These are phyloP conservation scores for Globisporangium spinosum DNA, from an alignment of 352 stramenopile species.

Conservation along the genomic window DNA sequence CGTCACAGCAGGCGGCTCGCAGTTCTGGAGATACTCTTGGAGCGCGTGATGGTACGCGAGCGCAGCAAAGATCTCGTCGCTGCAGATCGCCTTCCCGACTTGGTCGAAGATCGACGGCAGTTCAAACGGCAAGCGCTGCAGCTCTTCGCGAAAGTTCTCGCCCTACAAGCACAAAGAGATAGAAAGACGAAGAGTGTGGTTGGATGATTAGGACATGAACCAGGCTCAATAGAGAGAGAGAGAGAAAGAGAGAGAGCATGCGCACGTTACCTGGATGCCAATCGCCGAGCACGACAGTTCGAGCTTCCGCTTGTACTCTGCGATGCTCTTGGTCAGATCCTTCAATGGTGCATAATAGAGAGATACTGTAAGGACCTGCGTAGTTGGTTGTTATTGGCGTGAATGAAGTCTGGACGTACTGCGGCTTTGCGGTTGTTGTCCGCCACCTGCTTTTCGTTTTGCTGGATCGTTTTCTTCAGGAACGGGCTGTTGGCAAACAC, in stretches of 20 bases:
- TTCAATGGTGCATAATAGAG: slow-evolving; percentile 14
- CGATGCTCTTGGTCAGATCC: slow-evolving; percentile 68
- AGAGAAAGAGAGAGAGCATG: neutral
- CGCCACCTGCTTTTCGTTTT: slow-evolving; percentile 77
- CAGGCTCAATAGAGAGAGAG: neutral
- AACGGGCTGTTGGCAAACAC: slow-evolving; percentile 44
- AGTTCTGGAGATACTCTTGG: slow-evolving; percentile 62
- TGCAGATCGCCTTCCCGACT: slow-evolving; percentile 42
- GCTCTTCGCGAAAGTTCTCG: slow-evolving; percentile 56
- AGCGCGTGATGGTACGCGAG: slow-evolving; percentile 63
- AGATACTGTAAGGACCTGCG: too few species aligned
- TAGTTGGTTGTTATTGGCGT: neutral
- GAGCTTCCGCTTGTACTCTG: slow-evolving; percentile 69
- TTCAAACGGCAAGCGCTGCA: slow-evolving; percentile 51
- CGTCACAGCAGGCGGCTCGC: slow-evolving; percentile 33
- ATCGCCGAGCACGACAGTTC: slow-evolving; percentile 52
- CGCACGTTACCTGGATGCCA: slow-evolving; percentile 42
- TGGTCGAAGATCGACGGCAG: slow-evolving; percentile 51
- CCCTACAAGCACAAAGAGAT: slow-evolving; percentile 23
- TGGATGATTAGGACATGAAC: neutral
- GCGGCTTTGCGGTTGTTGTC: slow-evolving; percentile 79
- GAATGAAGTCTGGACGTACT: slow-evolving; percentile 25
- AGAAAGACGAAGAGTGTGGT: neutral
- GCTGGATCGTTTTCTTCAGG: slow-evolving; percentile 68
- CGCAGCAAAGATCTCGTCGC: slow-evolving; percentile 33